These are phyloP conservation scores for Cladophialophora carrionii DNA, from an alignment of 2,329 filamentous ascomycete species.

Conservation along the genomic window DNA sequence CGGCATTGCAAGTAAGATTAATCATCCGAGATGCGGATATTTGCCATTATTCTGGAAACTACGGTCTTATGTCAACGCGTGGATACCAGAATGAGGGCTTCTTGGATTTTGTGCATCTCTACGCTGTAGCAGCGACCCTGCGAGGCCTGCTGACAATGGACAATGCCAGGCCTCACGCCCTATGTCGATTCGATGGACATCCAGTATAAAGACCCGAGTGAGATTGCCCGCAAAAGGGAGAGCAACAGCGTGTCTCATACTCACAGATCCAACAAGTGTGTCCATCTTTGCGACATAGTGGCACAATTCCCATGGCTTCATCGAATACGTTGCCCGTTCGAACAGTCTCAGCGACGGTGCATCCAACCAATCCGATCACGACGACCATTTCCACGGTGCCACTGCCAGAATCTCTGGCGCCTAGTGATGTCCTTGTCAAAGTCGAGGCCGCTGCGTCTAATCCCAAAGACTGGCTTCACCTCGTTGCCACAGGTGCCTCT, in stretches of 20 bases:
- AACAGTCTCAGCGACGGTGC: conserved; percentile 18
- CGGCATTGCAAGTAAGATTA: background rate
- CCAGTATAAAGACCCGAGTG: background rate
- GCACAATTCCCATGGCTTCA: conserved; percentile 1
- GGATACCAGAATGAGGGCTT: background rate
- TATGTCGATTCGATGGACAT: background rate
- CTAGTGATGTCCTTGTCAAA: conserved; percentile 47
- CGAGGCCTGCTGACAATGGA: background rate
- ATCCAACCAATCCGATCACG: conserved; percentile 22
- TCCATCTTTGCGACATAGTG: background rate
- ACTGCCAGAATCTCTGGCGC: conserved; percentile 45
- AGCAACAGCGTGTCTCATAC: background rate
- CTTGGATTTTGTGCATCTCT: background rate
- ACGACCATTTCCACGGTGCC: conserved; percentile 37
- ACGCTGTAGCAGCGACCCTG: background rate
- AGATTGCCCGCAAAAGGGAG: background rate
- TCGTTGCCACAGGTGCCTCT: conserved; percentile 12
- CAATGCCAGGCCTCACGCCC: background rate
- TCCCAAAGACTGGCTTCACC: conserved; percentile 53
- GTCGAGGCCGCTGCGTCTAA: conserved; percentile 51
- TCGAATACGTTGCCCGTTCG: background rate
- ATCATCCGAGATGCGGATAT: background rate
- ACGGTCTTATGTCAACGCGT: background rate
- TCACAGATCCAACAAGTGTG: background rate
- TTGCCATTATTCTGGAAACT: background rate